Percentiles rank a stretch among this genome's conserved stretches.
Conservation (phyloP, 169 alveolate species). For the Theileria parva region DNA sequence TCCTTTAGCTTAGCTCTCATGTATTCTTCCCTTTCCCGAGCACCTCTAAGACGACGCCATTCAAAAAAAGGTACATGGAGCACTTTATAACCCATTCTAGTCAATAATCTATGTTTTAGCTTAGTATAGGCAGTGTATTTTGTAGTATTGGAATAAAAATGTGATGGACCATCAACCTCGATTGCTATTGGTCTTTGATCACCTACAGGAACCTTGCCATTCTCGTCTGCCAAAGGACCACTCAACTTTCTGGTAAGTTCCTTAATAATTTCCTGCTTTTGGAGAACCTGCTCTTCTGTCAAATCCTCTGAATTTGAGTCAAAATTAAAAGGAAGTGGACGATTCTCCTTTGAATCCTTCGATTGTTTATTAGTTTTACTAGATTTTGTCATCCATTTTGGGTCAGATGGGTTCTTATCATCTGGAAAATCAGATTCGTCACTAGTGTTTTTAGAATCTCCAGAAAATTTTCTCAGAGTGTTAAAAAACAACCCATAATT, state of each 20-base stretch:
- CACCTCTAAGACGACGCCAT: slow-evolving; percentile 83
- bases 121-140: slow-evolving; percentile 84
- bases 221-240: slow-evolving; percentile 69
- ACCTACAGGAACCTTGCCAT: slow-evolving; percentile 63
- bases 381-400: slow-evolving; percentile 25
- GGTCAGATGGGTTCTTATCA: neutral
- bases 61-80: slow-evolving; percentile 77
- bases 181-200: slow-evolving; percentile 74
- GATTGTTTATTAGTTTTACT: neutral
- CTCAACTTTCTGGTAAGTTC: slow-evolving; percentile 62
- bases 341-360: neutral
- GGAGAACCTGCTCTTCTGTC: slow-evolving; percentile 61
- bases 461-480: neutral
- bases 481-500: neutral
- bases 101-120: slow-evolving; percentile 87
- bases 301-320: slow-evolving; percentile 62
- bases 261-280: slow-evolving; percentile 62
- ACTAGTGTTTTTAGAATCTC: neutral
- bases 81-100: slow-evolving; percentile 85
- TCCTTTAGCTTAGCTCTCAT: slow-evolving; percentile 85
- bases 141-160: slow-evolving; percentile 86
- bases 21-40: slow-evolving; percentile 87
- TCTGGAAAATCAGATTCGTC: neutral
- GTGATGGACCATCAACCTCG: slow-evolving; percentile 92
- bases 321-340: slow-evolving; percentile 25